Conservation (phyloP, 805 yeast genomes). For the Candida succiphila region DNA sequence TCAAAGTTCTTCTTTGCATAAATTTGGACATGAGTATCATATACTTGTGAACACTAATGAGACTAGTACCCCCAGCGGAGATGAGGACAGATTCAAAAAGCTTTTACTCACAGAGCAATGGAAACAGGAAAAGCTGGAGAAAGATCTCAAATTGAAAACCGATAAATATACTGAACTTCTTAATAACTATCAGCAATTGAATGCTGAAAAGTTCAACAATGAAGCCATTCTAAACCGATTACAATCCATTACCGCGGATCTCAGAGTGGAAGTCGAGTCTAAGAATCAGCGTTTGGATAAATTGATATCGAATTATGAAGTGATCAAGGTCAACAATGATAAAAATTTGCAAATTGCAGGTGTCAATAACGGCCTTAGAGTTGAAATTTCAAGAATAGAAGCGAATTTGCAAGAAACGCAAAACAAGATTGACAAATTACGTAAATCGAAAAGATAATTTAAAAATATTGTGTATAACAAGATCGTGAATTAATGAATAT, state of each 20-base stretch:
- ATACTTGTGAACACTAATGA: neutral
- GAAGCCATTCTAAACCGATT: slow-evolving; percentile 13
- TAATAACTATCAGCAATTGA: slow-evolving; percentile 22
- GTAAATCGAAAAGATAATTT: too few relatives aligned
- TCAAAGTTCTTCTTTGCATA: neutral
- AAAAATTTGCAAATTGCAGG: slow-evolving; percentile 18
- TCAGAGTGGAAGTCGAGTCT: slow-evolving; percentile 7
- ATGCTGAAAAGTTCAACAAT: slow-evolving; percentile 21
- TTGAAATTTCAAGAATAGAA: slow-evolving; percentile 12
- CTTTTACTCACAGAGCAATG: neutral
- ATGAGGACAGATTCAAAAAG: neutral
- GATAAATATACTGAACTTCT: slow-evolving; percentile 12
- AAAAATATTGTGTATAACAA: too few relatives aligned
- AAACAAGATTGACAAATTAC: too few relatives aligned
- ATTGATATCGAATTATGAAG: slow-evolving; percentile 20
- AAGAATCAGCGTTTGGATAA: slow-evolving; percentile 11
- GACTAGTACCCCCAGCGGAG: neutral
- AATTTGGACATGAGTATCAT: neutral
- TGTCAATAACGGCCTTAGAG: slow-evolving; percentile 16
- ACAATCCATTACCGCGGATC: slow-evolving; percentile 8
- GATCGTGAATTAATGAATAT: too few relatives aligned
- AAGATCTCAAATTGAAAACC: neutral
- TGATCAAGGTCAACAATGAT: slow-evolving; percentile 20
- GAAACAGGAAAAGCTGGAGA: neutral
- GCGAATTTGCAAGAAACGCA: too few relatives aligned